A percentile compares a stretch with the other conserved stretches of the same genome.
Conservation (phyloP, 352 stramenopile species). For the Globisporangium nunn region DNA sequence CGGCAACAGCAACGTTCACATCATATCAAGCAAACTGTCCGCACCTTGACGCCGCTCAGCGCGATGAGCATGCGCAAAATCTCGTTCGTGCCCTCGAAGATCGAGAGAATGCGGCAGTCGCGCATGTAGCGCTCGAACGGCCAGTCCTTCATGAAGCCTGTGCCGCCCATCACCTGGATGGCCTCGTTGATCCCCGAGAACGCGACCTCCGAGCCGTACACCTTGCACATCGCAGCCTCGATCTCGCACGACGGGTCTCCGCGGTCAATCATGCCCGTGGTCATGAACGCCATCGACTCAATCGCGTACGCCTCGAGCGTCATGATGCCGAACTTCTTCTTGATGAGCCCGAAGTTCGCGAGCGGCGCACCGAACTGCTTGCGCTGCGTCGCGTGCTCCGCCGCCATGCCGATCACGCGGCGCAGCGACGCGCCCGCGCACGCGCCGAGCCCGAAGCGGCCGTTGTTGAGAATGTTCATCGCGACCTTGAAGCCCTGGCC, state of each 20-base stretch:
- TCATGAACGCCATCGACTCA: slow-evolving; percentile 88
- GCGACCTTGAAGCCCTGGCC: slow-evolving; percentile 90
- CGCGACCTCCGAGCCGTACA: slow-evolving; percentile 80
- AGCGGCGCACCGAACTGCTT: slow-evolving; percentile 78
- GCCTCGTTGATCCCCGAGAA: slow-evolving; percentile 85
- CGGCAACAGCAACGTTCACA: not conserved
- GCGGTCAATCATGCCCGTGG: slow-evolving; percentile 84
- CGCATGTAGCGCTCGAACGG: slow-evolving; percentile 89
- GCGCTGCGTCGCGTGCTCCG: slow-evolving; percentile 69
- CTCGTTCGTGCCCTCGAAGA: slow-evolving; percentile 91
- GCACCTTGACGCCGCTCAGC: slow-evolving; percentile 73
- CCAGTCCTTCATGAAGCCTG: slow-evolving; percentile 90
- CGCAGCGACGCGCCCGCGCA: slow-evolving; percentile 65
- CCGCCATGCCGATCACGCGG: slow-evolving; percentile 54
- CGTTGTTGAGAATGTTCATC: slow-evolving; percentile 94
- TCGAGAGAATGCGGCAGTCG: slow-evolving; percentile 87
- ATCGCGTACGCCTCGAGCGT: slow-evolving; percentile 77
- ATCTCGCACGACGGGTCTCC: slow-evolving; percentile 83
- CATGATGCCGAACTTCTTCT: slow-evolving; percentile 87
- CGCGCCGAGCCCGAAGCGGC: slow-evolving; percentile 79
- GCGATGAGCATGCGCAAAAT: slow-evolving; percentile 90
- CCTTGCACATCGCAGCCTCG: slow-evolving; percentile 85
- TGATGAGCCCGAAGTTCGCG: slow-evolving; percentile 76
- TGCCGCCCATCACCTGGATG: slow-evolving; percentile 86
- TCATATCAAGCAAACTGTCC: not conserved